Base-by-base conservation (phyloP, 2,329 filamentous ascomycete genomes). In the Claviceps sp. region DNA sequence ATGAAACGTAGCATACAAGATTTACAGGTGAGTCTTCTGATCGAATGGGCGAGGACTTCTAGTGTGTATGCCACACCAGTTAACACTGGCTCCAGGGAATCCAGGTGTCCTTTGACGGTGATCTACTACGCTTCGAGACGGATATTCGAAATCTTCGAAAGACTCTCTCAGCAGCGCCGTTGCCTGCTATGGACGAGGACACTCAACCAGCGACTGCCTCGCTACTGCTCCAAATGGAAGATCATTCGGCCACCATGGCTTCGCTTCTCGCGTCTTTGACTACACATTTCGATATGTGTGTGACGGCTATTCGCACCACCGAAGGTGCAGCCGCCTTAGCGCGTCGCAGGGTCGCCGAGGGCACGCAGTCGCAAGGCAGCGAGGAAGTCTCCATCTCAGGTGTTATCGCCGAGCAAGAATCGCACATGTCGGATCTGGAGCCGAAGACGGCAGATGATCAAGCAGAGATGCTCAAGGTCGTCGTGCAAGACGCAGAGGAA, bases 231-330 rank as follows among this genome's bases (percentile, higher is more conserved):
- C 72, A 74, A 2, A 75, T 95, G 39, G 82, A 90, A 57, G 74
- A 74, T 14, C 82, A 91, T 58, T 90, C 90, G 0, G 82, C 87
- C 56, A 81, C 84, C 60, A 91, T 94, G 82, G 91, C 90, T 5
- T 76, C 84, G 53, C 76, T 89, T 5, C 78, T 97, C 1, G 80
- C 88, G 52, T 89, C 85, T 1, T 73, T 97, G 4, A 89, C 89
- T 7, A 80, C 78, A 26, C 91, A 97, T 68, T 96, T 95, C 64
- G 91, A 97, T 65, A 80, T 95, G 57, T 96, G 91, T 65, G 87
- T 95, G 14, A 91, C 85, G 1, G 91, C 91, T 1, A 84, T 96
- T 44, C 87, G 89, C 54, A 89, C 91, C 49, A 96, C 90, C 3
- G 89, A 95, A 69, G 86, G 85, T 34, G 86, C 84, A 5, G 81